Evolutionary conservation across 805 yeast genomes (phyloP).

Genomic region (Saturnispora halmiae): DNA sequence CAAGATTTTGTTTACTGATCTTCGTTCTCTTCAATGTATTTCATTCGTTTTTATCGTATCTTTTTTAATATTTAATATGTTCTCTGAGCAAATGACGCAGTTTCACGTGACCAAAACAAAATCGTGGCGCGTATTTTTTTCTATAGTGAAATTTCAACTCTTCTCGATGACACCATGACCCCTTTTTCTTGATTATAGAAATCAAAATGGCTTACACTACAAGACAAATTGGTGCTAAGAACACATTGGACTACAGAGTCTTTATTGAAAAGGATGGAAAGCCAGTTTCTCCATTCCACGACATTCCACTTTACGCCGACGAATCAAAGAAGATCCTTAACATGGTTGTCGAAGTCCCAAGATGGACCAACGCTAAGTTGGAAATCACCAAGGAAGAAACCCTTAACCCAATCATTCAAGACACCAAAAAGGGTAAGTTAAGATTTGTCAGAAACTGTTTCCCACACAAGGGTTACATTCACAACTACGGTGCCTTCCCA

Average conservation of each 20-base stretch:
- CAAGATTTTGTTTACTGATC: constrained; percentile 26
- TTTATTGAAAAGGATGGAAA: constrained; percentile 89
- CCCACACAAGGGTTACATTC: constrained; percentile 98
- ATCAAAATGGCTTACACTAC: constrained; percentile 63
- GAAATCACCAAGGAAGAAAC: constrained; percentile 81
- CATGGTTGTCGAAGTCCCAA: constrained; percentile 87
- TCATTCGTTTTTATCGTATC: neutral
- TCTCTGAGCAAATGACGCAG: neutral
- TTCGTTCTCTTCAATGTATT: neutral
- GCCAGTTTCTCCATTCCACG: constrained; percentile 94
- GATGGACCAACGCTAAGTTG: constrained; percentile 97
- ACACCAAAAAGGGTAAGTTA: constrained; percentile 92
- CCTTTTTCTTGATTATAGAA: too few relatives aligned
- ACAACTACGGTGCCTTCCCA: constrained; percentile 98
- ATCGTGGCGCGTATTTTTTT: neutral
- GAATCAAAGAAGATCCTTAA: constrained; percentile 80
- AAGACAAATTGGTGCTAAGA: constrained; percentile 91
- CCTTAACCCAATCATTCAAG: constrained; percentile 93
- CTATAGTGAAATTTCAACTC: neutral
- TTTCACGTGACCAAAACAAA: constrained; percentile 1
- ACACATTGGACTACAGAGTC: constrained; percentile 89
- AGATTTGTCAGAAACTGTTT: constrained; percentile 95
- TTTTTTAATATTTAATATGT: neutral
- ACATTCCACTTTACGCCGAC: constrained; percentile 86
- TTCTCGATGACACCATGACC: too few relatives aligned